A percentile compares a stretch with the other conserved stretches of the same genome.
phyloP scores from a whole-genome alignment of 371 early-diverging fungal species.

The Mortierella sp. region DNA sequence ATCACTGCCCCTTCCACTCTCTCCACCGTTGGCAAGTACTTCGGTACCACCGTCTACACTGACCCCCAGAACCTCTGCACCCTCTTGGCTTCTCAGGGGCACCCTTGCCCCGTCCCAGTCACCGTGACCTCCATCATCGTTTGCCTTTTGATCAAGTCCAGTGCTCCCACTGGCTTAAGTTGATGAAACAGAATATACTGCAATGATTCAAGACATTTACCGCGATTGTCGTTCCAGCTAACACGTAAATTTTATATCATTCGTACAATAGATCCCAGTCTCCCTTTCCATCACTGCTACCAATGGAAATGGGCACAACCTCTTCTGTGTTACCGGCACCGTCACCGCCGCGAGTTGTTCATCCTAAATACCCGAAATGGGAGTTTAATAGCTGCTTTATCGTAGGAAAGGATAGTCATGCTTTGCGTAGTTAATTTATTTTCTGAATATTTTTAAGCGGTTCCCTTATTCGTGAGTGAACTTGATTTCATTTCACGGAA shows the following conservation, averaged over 20 bases:
- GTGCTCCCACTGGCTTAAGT: constrained; percentile 20
- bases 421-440: no score
- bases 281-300: constrained; percentile 24
- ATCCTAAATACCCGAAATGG: no score
- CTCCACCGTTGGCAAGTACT: constrained; percentile 22
- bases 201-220: neutral
- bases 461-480: no score
- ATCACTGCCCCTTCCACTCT: constrained; percentile 20
- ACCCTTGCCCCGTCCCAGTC: constrained; percentile 42
- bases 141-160: constrained; percentile 28
- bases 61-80: constrained; percentile 43
- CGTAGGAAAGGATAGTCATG: no score
- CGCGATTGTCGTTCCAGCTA: neutral
- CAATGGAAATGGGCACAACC: constrained; percentile 33
- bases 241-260: neutral
- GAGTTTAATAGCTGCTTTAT: no score
- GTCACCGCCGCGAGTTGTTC: constrained; percentile 13
- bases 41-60: constrained; percentile 30
- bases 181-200: no score
- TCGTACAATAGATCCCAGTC: constrained; percentile 15
- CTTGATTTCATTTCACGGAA: no score
- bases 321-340: constrained; percentile 44
- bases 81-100: constrained; percentile 25
- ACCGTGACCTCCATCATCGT: constrained; percentile 33
- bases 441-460: no score